Evolutionary conservation across 495 filamentous ascomycete species (phyloP).

Genomic region (Penicillium desertorum): DNA sequence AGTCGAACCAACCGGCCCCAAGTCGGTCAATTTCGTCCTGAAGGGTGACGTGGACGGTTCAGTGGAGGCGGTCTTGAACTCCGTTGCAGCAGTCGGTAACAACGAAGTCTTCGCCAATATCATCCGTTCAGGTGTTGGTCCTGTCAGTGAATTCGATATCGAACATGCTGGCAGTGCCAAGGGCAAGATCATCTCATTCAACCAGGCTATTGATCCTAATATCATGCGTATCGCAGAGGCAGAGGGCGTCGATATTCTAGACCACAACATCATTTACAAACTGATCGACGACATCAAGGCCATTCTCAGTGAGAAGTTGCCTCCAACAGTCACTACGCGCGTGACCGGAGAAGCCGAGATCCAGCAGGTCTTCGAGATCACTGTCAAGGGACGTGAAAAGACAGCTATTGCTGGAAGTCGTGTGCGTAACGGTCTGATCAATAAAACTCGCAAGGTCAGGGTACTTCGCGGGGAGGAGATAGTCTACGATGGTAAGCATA

Average conservation of each 20-base stretch:
- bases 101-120: conserved; percentile 77
- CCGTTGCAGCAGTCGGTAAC: conserved; percentile 73
- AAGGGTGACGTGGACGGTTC: conserved; percentile 94
- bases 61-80: conserved; percentile 81
- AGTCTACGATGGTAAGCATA: conserved; percentile 76
- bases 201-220: conserved; percentile 65
- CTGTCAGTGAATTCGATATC: conserved; percentile 81
- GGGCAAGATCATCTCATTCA: conserved; percentile 82
- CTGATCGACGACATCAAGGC: conserved; percentile 79
- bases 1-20: conserved; percentile 50
- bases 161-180: conserved; percentile 75
- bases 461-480: conserved; percentile 67
- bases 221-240: conserved; percentile 68
- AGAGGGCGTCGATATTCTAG: conserved; percentile 70
- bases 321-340: conserved; percentile 60
- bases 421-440: conserved; percentile 77
- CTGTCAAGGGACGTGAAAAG: conserved; percentile 64
- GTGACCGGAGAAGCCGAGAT: conserved; percentile 90
- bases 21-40: conserved; percentile 76
- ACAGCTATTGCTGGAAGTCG: conserved; percentile 82
- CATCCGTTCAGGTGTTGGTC: conserved; percentile 73
- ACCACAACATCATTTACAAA: conserved; percentile 91
- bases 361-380: conserved; percentile 78
- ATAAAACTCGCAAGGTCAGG: conserved; percentile 59
- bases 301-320: conserved; percentile 63